These are phyloP conservation scores for Phytophthora pisi DNA, from an alignment of 352 stramenopile species.

Conservation along the genomic window DNA sequence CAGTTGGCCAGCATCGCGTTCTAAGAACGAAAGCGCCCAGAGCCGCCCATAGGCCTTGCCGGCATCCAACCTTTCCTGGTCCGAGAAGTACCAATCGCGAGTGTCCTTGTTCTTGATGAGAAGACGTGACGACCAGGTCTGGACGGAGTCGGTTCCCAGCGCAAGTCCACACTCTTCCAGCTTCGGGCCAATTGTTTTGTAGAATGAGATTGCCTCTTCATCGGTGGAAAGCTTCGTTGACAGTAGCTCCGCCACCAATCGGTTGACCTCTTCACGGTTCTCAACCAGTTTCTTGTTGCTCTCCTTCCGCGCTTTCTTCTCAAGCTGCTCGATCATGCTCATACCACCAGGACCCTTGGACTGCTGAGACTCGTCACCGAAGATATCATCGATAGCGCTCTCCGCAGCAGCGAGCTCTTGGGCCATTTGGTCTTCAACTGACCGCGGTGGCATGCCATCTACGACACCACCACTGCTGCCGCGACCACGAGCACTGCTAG, in stretches of 20 bases:
- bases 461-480: slow-evolving; percentile 18
- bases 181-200: slow-evolving; percentile 56
- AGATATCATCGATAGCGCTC: slow-evolving; percentile 85
- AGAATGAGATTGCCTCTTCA: slow-evolving; percentile 76
- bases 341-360: slow-evolving; percentile 72
- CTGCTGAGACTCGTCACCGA: slow-evolving; percentile 78
- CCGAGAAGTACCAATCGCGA: slow-evolving; percentile 83
- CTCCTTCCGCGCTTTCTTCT: slow-evolving; percentile 86
- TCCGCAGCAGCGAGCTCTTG: slow-evolving; percentile 78
- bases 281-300: slow-evolving; percentile 90
- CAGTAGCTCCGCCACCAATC: slow-evolving; percentile 58
- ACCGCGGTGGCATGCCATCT: slow-evolving; percentile 34
- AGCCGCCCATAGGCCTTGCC: slow-evolving; percentile 77
- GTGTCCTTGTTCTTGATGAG: slow-evolving; percentile 91
- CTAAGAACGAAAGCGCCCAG: slow-evolving; percentile 83
- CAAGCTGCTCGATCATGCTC: slow-evolving; percentile 88
- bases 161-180: slow-evolving; percentile 70
- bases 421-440: slow-evolving; percentile 86
- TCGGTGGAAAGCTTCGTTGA: slow-evolving; percentile 56
- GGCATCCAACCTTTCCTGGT: slow-evolving; percentile 80
- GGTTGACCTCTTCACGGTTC: slow-evolving; percentile 66
- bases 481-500: slow-evolving; percentile 28
- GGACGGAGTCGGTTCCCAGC: slow-evolving; percentile 67
- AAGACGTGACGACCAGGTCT: slow-evolving; percentile 85
- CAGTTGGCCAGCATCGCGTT: slow-evolving; percentile 74